Evolutionary conservation across 1,284 basidiomycete species (phyloP), one percentile per base, ranked within the genome.

Genomic region (Pascua sp.): DNA sequence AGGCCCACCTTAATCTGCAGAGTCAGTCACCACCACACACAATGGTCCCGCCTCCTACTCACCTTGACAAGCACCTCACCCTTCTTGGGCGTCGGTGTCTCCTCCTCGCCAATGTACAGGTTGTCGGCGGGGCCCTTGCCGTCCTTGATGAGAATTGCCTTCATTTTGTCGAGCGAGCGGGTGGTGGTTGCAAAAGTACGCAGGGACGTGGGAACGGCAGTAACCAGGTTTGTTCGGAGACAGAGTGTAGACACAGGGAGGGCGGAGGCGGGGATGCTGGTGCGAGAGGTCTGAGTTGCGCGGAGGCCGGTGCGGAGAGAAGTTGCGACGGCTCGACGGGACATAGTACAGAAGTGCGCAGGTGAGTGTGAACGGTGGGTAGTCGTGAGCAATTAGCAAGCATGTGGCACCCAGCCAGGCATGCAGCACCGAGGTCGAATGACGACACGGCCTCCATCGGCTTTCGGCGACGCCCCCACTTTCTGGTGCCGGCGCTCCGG

Each of bases 21-120:
- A 32, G 24, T 32, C 24, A 32, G 24, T n/a, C 5, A 45, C 57
- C 55, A 56, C 46, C 51, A 40, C 42, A 12, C 8, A 15, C n/a
- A n/a, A n/a, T n/a, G n/a, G n/a, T 32, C 24, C 24, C 24, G 24
- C 12, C 12, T 5, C 11, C 16, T 11, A 62, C 79, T 47, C 53
- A 86, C 90, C 81, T 89, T 85, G 59, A 95, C 87, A 37, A 91
- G 80, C 1, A 92, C 87, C 67, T 92, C 78, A 12, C 82, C 83
- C 13, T 81, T 69, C 47, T 77, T 68, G 24, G 84, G 90, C 59
- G 81, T 84, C 4, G 86, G 81, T 11, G 70, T 74, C 17, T 67
- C 61, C 49, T 81, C 80, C 63, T 90, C 83, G 5, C 90, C 91
- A 43, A 95, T 76, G 75, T 90, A 89, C 36, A 97, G 81, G 66